Evolutionary conservation across 2,329 filamentous ascomycete species (phyloP), one percentile per base, ranked within the genome.

Genomic region (Cercospora berteroae): DNA sequence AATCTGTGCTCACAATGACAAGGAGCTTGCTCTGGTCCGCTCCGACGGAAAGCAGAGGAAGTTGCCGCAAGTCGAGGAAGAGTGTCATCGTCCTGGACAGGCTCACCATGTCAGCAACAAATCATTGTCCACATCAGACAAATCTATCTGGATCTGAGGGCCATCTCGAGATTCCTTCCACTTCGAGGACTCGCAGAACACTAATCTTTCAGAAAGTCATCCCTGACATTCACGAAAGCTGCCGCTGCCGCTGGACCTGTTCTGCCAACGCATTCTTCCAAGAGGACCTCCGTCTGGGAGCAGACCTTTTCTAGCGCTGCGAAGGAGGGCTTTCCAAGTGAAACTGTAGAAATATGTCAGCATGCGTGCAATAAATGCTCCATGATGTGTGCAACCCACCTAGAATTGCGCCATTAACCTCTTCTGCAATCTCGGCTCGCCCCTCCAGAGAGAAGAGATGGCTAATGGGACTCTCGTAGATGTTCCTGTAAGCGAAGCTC

Each of bases 391-490:
- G 59, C 39, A 16, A 84, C 89, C 82, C 82, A 96, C 93, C 88
- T 68, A 99, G 80, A 74, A 99, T 97, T 57, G 93, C 94, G 68
- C 92, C 92, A 79, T 98, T 98, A 65, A 99, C 83, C 79, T 97
- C 94, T 81, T 99, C 95, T 8, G 94, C 94, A 48, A 98, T 92
- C 18, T 88, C 84, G 18, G 89, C 87, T 52, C 95, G 84, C 1
- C 92, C 93, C 62, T 86, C 87, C 44, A 86, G 84, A 74, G 96
- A 92, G 66, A 99, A 82, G 67, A 97, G 81, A 75, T 92, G 90
- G 16, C 90, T 89, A 67, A 97, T 86, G 67, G 90, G 87, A 69
- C 91, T 92, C 72, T 89, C 88, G 16, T 90, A 84, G 0, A 94
- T 92, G 75, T 97, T 92, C 39, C 87, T 81, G 75, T 98, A 99